Conservation (phyloP, 164 flowering plant species). For the Aristolochia californica region DNA sequence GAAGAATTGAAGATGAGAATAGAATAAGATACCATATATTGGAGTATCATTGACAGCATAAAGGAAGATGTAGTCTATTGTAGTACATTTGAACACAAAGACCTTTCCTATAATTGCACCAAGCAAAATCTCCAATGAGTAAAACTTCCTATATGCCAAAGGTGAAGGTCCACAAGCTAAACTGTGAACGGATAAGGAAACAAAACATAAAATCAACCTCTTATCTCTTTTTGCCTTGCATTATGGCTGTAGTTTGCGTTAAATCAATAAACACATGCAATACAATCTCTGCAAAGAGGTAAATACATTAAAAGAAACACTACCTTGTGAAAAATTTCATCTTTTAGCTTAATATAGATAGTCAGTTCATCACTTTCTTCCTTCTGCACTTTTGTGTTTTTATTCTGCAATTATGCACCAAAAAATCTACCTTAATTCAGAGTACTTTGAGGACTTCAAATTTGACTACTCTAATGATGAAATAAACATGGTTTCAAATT, state of each 20-base stretch:
- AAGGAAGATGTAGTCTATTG: neutral
- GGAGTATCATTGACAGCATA: too few species aligned
- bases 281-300: neutral
- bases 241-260: neutral
- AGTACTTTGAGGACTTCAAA: conserved; percentile 61
- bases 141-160: conserved; percentile 12
- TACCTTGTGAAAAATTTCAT: conserved; percentile 86
- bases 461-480: conserved; percentile 44
- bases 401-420: conserved; percentile 25
- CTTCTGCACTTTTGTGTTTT: conserved; percentile 20
- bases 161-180: conserved; percentile 66
- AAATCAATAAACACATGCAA: neutral
- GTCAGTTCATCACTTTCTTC: conserved; percentile 33
- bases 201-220: neutral
- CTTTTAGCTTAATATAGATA: conserved; percentile 67
- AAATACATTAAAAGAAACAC: too few species aligned
- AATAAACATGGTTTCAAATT: too few species aligned
- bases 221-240: neutral
- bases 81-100: neutral
- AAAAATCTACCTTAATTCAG: conserved; percentile 18
- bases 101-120: neutral
- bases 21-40: neutral
- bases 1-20: neutral
- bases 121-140: neutral
- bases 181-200: conserved; percentile 32